Percentiles rank a stretch among this genome's conserved stretches.
phyloP scores from a whole-genome alignment of 2,329 filamentous ascomycete genomes.

The Aspergillus ochraceus region DNA sequence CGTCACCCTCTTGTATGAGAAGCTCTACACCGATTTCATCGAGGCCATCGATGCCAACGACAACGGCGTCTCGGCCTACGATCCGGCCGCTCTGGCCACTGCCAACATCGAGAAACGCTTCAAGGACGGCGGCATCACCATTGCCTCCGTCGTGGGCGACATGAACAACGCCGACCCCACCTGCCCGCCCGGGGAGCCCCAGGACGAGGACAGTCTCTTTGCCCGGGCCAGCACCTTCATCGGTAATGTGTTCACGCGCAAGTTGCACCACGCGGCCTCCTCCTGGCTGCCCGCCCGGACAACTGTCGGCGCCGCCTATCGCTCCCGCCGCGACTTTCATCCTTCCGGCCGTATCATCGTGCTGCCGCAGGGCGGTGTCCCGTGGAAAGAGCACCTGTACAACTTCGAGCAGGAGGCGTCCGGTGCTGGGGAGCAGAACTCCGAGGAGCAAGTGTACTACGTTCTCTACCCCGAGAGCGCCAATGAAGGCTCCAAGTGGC shows the following conservation, averaged over 20 bases:
- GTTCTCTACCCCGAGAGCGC: constrained; percentile 88
- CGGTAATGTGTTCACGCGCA: constrained; percentile 82
- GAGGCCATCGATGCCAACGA: constrained; percentile 97
- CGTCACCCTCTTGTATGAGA: constrained; percentile 75
- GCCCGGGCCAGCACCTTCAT: constrained; percentile 75
- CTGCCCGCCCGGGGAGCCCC: constrained; percentile 55
- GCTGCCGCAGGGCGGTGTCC: constrained; percentile 72
- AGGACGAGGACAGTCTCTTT: constrained; percentile 83
- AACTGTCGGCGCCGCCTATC: constrained; percentile 75
- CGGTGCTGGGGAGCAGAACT: constrained; percentile 34
- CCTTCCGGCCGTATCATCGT: constrained; percentile 77
- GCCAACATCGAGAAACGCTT: constrained; percentile 81
- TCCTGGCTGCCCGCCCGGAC: constrained; percentile 87
- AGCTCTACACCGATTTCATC: constrained; percentile 89
- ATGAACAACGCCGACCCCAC: constrained; percentile 66
- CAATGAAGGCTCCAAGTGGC: constrained; percentile 77
- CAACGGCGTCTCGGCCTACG: constrained; percentile 86
- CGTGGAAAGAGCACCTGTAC: constrained; percentile 97
- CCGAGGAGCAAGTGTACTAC: constrained; percentile 68
- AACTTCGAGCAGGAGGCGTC: constrained; percentile 67
- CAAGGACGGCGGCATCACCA: constrained; percentile 75
- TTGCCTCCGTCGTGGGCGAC: constrained; percentile 79
- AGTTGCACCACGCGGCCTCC: constrained; percentile 71
- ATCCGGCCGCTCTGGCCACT: constrained; percentile 65
- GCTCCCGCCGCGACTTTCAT: constrained; percentile 66